Evolutionary conservation across 2,329 filamentous ascomycete species (phyloP), one percentile per base, ranked within the genome.

Genomic region (Exophiala xenobiotica): DNA sequence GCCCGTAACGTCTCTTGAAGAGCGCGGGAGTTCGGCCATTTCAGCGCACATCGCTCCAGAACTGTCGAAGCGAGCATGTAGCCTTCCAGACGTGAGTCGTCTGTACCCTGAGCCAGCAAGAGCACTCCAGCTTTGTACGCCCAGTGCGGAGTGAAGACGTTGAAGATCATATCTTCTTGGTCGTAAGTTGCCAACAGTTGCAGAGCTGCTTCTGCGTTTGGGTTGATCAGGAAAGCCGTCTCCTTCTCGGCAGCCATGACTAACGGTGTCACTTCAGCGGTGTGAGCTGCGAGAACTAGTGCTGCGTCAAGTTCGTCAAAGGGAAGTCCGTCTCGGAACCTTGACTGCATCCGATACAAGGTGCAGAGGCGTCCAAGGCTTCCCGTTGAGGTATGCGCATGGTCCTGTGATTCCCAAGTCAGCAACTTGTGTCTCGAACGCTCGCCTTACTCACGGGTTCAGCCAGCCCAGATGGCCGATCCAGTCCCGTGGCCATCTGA

Each of bases 121-220:
- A 46, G 24, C 4, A 22, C 20, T 7, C 24, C 44, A 27, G 44
- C 44, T 24, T 46, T 46, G 33, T 46, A 46, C 3, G 33, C 31
- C 44, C 44, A 46, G 20, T 46, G 44, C 7, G 44, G 31, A 7
- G 44, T 46, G 16, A 46, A 46, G 18, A 46, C 14, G 16, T 38
- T 46, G 14, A 46, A 26, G 12, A 46, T 24, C 31, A 46, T 46
- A 24, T 46, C 19, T 14, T 46, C 44, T 1, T 23, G 23, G 14
- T 35, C 20, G 14, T 46, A 39, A 2, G 31, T 26, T 7, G 8
- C 27, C n/a, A 46, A 14, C 31, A 46, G 23, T 26, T 39, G 44
- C 19, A 27, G 7, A 19, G 44, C 44, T 16, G 44, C 24, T 11
- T 39, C 44, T 4, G 35, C 31, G 26, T 20, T 27, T 2, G 44